Percentiles rank a stretch among this genome's conserved stretches.
Conservation (phyloP, 192 early-diverging fungal genomes). For the Haplosporangium gracile region DNA sequence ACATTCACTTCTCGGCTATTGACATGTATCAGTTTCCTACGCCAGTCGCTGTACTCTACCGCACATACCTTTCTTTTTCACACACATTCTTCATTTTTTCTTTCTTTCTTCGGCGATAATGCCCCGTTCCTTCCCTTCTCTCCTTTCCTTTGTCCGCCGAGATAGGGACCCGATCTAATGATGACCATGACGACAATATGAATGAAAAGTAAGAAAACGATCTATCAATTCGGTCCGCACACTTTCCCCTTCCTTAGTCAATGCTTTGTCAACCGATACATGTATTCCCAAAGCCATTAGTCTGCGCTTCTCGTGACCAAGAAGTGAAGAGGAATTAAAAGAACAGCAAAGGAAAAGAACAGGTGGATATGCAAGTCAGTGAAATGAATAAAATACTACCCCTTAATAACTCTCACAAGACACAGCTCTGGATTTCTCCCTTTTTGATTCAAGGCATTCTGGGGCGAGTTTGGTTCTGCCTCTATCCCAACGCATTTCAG, state of each 20-base stretch:
- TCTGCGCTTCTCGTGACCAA: no score
- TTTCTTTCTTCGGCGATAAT: not conserved
- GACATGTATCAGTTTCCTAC: no score
- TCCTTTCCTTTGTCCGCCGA: not conserved
- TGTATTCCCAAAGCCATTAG: not conserved
- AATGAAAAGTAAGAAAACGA: not conserved
- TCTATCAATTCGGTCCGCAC: not conserved
- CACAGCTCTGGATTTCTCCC: not conserved
- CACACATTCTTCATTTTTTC: not conserved
- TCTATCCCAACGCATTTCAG: conserved; percentile 40
- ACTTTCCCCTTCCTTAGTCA: not conserved
- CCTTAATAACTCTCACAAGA: not conserved
- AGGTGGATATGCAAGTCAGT: not conserved
- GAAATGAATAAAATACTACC: not conserved
- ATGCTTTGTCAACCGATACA: not conserved
- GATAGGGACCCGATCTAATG: not conserved
- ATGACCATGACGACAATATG: not conserved
- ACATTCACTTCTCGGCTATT: no score
- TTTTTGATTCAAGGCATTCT: not conserved
- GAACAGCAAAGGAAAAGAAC: not conserved
- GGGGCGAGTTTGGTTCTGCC: conserved; percentile 17
- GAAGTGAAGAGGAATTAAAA: not conserved
- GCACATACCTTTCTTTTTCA: not conserved
- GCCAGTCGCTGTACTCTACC: no score
- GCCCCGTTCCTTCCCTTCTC: not conserved